phyloP scores from a whole-genome alignment of 208 protist genomes.

The Crithidia acanthocephali region DNA sequence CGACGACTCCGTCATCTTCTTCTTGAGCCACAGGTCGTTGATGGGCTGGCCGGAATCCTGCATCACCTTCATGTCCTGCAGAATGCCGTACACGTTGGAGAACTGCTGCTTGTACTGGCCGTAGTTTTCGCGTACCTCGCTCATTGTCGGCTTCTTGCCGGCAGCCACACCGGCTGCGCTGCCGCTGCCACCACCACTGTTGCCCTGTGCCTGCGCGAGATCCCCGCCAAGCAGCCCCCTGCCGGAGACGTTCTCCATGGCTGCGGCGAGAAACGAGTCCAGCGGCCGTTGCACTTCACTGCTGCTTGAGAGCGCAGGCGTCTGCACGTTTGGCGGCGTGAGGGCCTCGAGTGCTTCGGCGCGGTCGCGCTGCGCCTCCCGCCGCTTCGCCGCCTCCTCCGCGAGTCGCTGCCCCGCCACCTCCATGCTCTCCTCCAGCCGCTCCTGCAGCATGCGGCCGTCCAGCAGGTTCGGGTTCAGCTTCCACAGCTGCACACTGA shows the following conservation, averaged over 20 bases:
- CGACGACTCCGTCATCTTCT: constrained; percentile 53
- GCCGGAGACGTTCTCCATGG: constrained; percentile 16
- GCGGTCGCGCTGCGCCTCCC: constrained; percentile 16
- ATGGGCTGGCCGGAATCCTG: constrained; percentile 74
- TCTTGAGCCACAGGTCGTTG: constrained; percentile 82
- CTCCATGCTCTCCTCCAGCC: constrained; percentile 62
- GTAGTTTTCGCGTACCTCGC: constrained; percentile 58
- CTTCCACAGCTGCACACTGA: constrained; percentile 85
- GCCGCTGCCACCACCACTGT: neutral
- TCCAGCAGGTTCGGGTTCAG: constrained; percentile 75
- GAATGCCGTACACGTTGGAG: constrained; percentile 69
- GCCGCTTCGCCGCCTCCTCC: constrained; percentile 32
- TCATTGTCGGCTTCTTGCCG: constrained; percentile 36
- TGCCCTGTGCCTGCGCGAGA: constrained; percentile 21
- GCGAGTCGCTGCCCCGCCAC: constrained; percentile 32
- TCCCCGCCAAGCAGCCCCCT: constrained; percentile 43
- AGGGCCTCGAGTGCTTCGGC: constrained; percentile 29
- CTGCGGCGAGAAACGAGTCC: constrained; percentile 22
- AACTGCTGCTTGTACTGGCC: constrained; percentile 77
- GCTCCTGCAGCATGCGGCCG: constrained; percentile 66
- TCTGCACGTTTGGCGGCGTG: constrained; percentile 22
- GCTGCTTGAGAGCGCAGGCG: constrained; percentile 2
- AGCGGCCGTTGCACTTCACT: constrained; percentile 22
- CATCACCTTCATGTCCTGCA: constrained; percentile 81
- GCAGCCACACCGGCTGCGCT: neutral